These are phyloP conservation scores for Madurella fahalii DNA, from an alignment of 2,329 filamentous ascomycete genomes.

Conservation along the genomic window DNA sequence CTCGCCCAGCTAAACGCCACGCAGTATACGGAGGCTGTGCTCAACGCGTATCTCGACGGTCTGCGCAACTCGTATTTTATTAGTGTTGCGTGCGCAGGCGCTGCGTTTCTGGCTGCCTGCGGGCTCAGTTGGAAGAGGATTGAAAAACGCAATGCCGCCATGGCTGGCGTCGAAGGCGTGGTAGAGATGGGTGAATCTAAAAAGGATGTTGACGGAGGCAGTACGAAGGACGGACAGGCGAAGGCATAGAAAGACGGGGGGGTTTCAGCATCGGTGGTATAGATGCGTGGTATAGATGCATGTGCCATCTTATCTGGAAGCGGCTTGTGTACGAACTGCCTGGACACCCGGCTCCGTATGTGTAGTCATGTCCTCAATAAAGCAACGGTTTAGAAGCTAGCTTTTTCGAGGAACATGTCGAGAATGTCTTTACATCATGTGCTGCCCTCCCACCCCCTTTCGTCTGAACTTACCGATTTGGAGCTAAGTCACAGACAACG, in stretches of 20 bases:
- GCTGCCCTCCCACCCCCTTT: too few species aligned
- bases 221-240: not conserved
- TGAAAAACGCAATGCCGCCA: slow-evolving; percentile 35
- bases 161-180: not conserved
- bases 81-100: slow-evolving; percentile 43
- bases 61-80: slow-evolving; percentile 51
- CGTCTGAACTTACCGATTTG: too few species aligned
- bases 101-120: slow-evolving; percentile 41
- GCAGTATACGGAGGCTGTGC: slow-evolving; percentile 40
- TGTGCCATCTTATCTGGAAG: too few species aligned
- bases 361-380: too few species aligned
- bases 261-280: too few species aligned
- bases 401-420: too few species aligned
- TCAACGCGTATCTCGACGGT: slow-evolving; percentile 47
- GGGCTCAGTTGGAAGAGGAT: slow-evolving; percentile 53
- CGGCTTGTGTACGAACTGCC: too few species aligned
- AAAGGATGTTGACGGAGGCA: not conserved
- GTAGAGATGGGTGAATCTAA: slow-evolving; percentile 10
- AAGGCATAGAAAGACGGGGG: not conserved
- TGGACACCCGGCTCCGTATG: too few species aligned
- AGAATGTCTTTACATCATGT: too few species aligned
- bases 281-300: too few species aligned
- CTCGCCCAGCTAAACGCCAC: slow-evolving; percentile 39
- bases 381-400: too few species aligned
- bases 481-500: too few species aligned